Base-by-base conservation (phyloP, 2,329 filamentous ascomycete species). In the Triangularia setosa region DNA sequence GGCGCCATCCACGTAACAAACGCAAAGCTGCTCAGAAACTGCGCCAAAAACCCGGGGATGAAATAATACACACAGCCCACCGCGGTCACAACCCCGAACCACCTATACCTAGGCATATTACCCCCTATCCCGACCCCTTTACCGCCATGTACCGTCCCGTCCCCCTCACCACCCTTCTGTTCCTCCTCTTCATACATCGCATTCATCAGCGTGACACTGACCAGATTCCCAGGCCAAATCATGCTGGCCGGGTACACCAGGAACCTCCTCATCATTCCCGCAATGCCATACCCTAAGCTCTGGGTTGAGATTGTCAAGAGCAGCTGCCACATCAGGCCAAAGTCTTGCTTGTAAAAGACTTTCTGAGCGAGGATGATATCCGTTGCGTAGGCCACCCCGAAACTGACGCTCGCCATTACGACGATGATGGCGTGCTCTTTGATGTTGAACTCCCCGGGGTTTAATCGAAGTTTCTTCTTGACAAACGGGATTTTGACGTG, bases 1-100 rank as follows among this genome's bases (percentile, higher is more conserved):
- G 90, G 90, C 1, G 84, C 85, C 63, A 91, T 83, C 88, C 89
- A 92, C 0, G 89, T 91, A 11, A 85, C 80, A 71, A 90, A 89
- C 7, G 89, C 87, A 69, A 92, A 91, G 8, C 88, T 83, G 68
- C 87, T 90, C 5, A 92, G 77, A 64, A 86, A 90, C 65, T 90
- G 87, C 16, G 86, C 88, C 11, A 92, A 79, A 64, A 85, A 90
- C 0, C 87, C 88, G 0, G 89, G 88, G 62, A 90, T 86, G 74
- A 88, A 90, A 74, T 89, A 89, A 79, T 89, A 90, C 57, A 83
- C 68, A 69, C 89, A 90, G 0, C 87, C 81, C 12, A 75, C 80
- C 3, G 80, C 70, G 25, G 87, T 87, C 27, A 88, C 76, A 58
- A 85, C 78, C 25, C 81, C 77, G 69, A 91, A 91, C 80, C 86